Evolutionary conservation across 768 basidiomycete genomes (phyloP).

Genomic region (Trichaptum fuscoviolaceum): DNA sequence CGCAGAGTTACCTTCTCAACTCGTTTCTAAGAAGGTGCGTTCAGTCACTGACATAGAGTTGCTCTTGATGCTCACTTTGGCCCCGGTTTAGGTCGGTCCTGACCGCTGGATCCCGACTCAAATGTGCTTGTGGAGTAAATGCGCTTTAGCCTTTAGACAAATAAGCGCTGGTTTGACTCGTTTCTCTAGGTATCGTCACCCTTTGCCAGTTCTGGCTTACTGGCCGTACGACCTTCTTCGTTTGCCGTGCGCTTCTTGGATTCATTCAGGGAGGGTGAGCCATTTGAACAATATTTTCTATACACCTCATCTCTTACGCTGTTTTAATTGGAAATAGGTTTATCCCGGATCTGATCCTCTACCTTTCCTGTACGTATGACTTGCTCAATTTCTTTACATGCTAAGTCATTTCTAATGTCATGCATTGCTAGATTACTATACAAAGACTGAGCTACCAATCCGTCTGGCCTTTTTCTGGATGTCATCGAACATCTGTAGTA

Average conservation of each 20-base stretch:
- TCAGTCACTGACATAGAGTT: not conserved
- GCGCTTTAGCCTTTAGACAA: not conserved
- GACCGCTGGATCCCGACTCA: constrained; percentile 62
- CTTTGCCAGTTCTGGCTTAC: constrained; percentile 50
- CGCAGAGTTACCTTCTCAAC: constrained; percentile 61
- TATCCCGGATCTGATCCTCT: constrained; percentile 56
- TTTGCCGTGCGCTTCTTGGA: constrained; percentile 43
- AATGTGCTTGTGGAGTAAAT: constrained; percentile 46
- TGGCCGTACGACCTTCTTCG: constrained; percentile 46
- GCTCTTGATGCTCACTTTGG: not conserved
- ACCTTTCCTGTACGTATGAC: constrained; percentile 45
- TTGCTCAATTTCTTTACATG: not conserved
- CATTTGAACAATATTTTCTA: not conserved
- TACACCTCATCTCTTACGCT: not conserved
- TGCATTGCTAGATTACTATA: constrained; percentile 45
- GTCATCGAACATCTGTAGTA: constrained; percentile 38
- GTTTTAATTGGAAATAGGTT: constrained; percentile 27
- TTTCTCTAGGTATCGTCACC: constrained; percentile 33
- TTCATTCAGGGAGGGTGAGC: constrained; percentile 41
- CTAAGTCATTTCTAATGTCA: not conserved
- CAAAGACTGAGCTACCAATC: constrained; percentile 51
- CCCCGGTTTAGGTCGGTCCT: constrained; percentile 41
- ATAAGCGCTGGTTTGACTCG: constrained; percentile 1
- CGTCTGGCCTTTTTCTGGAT: constrained; percentile 55
- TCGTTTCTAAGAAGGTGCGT: constrained; percentile 52